Evolutionary conservation across 148 eudicot species (phyloP).

Genomic region (Cornus suecica): DNA sequence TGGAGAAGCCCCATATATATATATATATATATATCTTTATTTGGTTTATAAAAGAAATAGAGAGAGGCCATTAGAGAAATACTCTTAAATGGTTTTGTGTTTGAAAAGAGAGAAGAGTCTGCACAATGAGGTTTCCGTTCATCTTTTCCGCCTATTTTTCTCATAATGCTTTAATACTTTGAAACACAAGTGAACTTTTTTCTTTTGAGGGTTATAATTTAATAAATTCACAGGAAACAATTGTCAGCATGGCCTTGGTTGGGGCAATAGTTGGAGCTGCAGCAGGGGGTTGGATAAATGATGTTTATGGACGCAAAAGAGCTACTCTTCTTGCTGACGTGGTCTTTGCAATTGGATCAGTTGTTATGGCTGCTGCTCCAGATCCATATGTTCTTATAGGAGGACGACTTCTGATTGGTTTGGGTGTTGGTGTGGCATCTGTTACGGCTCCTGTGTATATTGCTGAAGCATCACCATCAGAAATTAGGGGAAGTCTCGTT

Average conservation of each 20-base stretch:
- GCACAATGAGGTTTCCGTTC: background rate
- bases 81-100: background rate
- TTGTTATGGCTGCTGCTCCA: constrained; percentile 87
- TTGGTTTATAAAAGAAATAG: background rate
- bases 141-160: no score
- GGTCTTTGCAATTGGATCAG: constrained; percentile 59
- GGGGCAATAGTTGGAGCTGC: constrained; percentile 92
- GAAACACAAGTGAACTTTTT: background rate
- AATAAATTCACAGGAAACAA: constrained; percentile 57
- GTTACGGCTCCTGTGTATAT: constrained; percentile 93
- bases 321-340: constrained; percentile 79
- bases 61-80: no score
- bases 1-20: background rate
- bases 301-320: constrained; percentile 74
- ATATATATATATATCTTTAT: no score
- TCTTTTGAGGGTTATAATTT: background rate
- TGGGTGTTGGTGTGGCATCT: constrained; percentile 88
- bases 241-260: constrained; percentile 94
- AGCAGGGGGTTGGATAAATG: constrained; percentile 84
- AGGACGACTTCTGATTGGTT: constrained; percentile 76
- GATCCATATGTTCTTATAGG: constrained; percentile 82
- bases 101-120: background rate
- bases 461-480: constrained; percentile 81
- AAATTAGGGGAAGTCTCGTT: constrained; percentile 85
- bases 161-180: background rate